A percentile compares a stretch with the other conserved stretches of the same genome.
Conservation (phyloP, 2,329 filamentous ascomycete species). For the Fusarium setosum region DNA sequence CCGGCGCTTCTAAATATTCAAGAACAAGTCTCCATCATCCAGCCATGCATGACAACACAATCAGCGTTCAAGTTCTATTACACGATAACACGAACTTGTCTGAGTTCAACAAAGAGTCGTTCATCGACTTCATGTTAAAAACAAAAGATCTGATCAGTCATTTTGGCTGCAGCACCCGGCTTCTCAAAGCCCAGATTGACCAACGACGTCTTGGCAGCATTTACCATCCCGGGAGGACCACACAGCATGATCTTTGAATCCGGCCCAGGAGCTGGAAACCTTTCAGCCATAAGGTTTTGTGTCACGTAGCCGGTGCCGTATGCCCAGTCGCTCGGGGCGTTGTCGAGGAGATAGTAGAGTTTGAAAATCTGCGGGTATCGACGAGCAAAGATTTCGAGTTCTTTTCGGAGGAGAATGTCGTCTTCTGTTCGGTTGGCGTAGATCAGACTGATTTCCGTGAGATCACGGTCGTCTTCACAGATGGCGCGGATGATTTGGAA, state of each 20-base stretch:
- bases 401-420: conserved; percentile 68
- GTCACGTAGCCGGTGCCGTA: conserved; percentile 63
- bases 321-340: conserved; percentile 58
- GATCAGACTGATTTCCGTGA: conserved; percentile 66
- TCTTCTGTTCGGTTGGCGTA: conserved; percentile 69
- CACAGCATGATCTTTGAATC: conserved; percentile 68
- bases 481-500: conserved; percentile 71
- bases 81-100: background rate
- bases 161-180: conserved; percentile 61
- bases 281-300: conserved; percentile 59
- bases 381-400: conserved; percentile 65
- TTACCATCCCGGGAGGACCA: conserved; percentile 71
- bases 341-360: conserved; percentile 66
- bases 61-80: too few species aligned
- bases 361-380: conserved; percentile 65
- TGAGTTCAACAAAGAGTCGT: background rate
- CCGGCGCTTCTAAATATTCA: too few species aligned
- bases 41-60: too few species aligned
- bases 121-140: conserved; percentile 52
- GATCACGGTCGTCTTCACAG: conserved; percentile 69
- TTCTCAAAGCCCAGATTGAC: conserved; percentile 61
- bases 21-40: too few species aligned
- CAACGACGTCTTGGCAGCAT: conserved; percentile 64
- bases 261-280: conserved; percentile 56
- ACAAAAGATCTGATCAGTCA: conserved; percentile 65